phyloP scores from a whole-genome alignment of 441 rosid genomes.

The Francoa sonchifolia region DNA sequence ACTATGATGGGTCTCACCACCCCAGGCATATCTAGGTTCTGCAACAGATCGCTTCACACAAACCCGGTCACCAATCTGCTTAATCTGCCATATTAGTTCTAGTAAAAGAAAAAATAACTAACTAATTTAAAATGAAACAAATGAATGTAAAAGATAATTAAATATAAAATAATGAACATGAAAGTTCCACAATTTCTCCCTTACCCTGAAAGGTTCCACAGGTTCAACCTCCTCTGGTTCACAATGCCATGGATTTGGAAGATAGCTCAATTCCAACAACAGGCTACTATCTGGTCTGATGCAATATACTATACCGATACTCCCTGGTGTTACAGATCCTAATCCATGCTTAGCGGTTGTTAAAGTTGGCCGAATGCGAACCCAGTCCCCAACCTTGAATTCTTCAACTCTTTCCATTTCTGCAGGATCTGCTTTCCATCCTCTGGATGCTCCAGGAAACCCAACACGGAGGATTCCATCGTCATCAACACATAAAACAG shows the following conservation, averaged over 20 bases:
- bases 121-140: too few relatives aligned
- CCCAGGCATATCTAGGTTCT: constrained; percentile 99
- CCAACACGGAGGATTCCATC: constrained; percentile 99
- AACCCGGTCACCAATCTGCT: constrained; percentile 82
- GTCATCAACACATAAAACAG: constrained; percentile 95
- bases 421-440: constrained; percentile 99
- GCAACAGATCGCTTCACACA: constrained; percentile 99
- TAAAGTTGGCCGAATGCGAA: constrained; percentile 88
- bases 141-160: background rate
- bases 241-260: constrained; percentile 90
- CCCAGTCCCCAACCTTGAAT: constrained; percentile 99
- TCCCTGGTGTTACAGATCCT: constrained; percentile 93
- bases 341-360: constrained; percentile 94
- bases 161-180: too few relatives aligned
- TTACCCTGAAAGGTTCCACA: constrained; percentile 86
- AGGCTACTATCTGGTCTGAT: constrained; percentile 95
- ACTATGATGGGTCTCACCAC: constrained; percentile 99
- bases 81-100: constrained; percentile 12
- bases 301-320: constrained; percentile 92
- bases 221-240: constrained; percentile 99
- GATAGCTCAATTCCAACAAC: constrained; percentile 81
- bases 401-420: constrained; percentile 99
- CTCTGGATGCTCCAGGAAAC: constrained; percentile 99
- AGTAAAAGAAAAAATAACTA: background rate
- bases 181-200: constrained; percentile 9